Evolutionary conservation across 2,329 filamentous ascomycete species (phyloP).

Genomic region (Colletotrichum higginsianum): DNA sequence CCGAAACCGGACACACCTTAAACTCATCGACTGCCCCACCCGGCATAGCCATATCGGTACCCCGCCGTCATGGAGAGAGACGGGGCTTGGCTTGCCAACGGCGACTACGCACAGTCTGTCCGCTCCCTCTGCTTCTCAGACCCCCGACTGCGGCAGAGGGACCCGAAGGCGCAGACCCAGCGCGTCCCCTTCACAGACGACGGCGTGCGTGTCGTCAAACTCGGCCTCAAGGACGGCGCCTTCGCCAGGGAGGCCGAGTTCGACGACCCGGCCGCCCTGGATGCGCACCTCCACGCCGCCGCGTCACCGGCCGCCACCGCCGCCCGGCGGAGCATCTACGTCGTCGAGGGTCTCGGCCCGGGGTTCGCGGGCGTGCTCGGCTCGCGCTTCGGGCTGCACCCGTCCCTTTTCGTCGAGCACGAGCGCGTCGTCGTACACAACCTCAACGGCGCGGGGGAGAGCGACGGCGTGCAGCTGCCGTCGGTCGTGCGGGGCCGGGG

Average conservation of each 20-base stretch:
- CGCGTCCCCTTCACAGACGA: conserved; percentile 42
- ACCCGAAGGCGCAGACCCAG: conserved; percentile 44
- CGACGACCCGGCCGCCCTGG: conserved; percentile 11
- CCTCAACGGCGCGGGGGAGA: conserved; percentile 43
- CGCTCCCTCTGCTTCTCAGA: conserved; percentile 41
- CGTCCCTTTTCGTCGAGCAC: conserved; percentile 47
- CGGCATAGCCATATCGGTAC: background rate
- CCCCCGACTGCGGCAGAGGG: conserved; percentile 43
- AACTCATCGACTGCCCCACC: background rate
- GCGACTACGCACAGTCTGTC: conserved; percentile 39
- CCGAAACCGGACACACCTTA: background rate
- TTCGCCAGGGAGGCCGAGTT: conserved; percentile 38
- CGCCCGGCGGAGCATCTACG: conserved; percentile 41
- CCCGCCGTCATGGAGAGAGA: conserved; percentile 32
- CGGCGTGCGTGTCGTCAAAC: conserved; percentile 42
- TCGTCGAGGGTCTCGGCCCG: conserved; percentile 46
- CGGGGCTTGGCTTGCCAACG: conserved; percentile 34
- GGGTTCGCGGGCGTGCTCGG: conserved; percentile 44
- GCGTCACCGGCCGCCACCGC: background rate
- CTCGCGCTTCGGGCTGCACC: conserved; percentile 44
- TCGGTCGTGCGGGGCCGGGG: conserved; percentile 40
- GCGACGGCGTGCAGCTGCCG: conserved; percentile 45
- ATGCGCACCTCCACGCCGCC: conserved; percentile 21
- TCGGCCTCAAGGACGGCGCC: conserved; percentile 32
- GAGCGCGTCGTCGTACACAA: conserved; percentile 47